Percentiles rank a stretch among this genome's conserved stretches.
Evolutionary conservation across 148 eudicot genomes (phyloP).

Genomic region (Bassia scoparia): DNA sequence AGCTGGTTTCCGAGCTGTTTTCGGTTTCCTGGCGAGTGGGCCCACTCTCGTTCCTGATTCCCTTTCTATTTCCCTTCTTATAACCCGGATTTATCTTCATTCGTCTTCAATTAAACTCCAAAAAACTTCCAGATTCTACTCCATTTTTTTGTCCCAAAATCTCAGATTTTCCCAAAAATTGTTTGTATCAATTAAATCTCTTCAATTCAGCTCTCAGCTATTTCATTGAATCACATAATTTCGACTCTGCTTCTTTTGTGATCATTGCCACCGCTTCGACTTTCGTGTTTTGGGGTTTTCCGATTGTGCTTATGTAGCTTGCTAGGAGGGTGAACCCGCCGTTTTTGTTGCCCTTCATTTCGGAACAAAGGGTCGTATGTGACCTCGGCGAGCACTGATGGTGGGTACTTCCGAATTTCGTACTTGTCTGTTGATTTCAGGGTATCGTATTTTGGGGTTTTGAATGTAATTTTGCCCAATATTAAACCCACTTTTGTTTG

Average conservation of each 20-base stretch:
- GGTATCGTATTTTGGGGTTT: constrained; percentile 56
- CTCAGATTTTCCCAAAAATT: too few species aligned
- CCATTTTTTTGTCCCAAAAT: too few species aligned
- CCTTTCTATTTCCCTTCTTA: too few species aligned
- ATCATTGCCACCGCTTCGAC: constrained; percentile 53
- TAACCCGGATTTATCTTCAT: too few species aligned
- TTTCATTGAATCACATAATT: too few species aligned
- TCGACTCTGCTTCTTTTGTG: constrained; percentile 16
- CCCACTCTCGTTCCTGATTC: too few species aligned
- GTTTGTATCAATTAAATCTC: too few species aligned
- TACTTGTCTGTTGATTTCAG: constrained; percentile 42
- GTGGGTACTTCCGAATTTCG: constrained; percentile 65
- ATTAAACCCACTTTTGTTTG: constrained; percentile 42
- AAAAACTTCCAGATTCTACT: too few species aligned
- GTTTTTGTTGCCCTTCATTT: constrained; percentile 58
- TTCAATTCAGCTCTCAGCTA: too few species aligned
- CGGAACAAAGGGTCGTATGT: constrained; percentile 57
- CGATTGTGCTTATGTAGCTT: constrained; percentile 67
- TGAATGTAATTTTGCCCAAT: constrained; percentile 54
- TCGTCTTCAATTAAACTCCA: too few species aligned
- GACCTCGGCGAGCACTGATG: constrained; percentile 53
- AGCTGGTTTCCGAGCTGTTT: too few species aligned
- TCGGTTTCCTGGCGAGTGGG: too few species aligned
- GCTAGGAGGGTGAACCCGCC: constrained; percentile 67
- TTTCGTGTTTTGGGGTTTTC: constrained; percentile 53